Evolutionary conservation across 1,139 yeast genomes (phyloP), one percentile per base, ranked within the genome.

Genomic region (Pneumocystis sp.): DNA sequence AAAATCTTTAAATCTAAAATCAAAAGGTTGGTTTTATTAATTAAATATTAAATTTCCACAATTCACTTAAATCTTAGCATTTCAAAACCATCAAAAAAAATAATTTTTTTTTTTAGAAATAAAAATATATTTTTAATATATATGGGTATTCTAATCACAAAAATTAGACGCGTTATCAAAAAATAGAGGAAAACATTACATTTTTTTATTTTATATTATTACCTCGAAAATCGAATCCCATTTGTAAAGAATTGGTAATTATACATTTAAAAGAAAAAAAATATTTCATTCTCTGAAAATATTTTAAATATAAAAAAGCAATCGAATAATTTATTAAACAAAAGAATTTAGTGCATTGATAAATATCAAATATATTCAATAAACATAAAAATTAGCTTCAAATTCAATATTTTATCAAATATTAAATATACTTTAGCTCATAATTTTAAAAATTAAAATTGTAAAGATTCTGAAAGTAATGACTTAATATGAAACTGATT

Each of bases 11-110:
- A 34, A 57, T 34, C n/a, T 34, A 29, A 57, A 17, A 29, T 34
- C 19, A 19, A 42, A 35, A 57, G 40, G 6, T 57, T 29, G 17
- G 61, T 3, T 57, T 35, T 57, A n/a, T n/a, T n/a, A n/a, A n/a
- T n/a, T n/a, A n/a, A 57, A 57, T 57, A 57, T 57, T 57, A 57
- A 34, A 34, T 57, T 35, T 34, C 61, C 61, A 57, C 17, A 57
- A 57, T 17, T 34, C 40, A 19, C 21, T 35, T 34, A 57, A 35
- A 35, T 17, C 17, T 57, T 57, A n/a, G n/a, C 39, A n/a, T 35
- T n/a, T 17, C n/a, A 31, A 31, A 5, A 5, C 34, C 34, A 31
- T 31, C 34, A 5, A 31, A 31, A 31, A 5, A 31, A 31, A 31
- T 31, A 31, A 5, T 3, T n/a, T n/a, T n/a, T n/a, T n/a, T n/a